Evolutionary conservation across 106 monocot species (phyloP).

Genomic region (Platanthera guangdongensis): DNA sequence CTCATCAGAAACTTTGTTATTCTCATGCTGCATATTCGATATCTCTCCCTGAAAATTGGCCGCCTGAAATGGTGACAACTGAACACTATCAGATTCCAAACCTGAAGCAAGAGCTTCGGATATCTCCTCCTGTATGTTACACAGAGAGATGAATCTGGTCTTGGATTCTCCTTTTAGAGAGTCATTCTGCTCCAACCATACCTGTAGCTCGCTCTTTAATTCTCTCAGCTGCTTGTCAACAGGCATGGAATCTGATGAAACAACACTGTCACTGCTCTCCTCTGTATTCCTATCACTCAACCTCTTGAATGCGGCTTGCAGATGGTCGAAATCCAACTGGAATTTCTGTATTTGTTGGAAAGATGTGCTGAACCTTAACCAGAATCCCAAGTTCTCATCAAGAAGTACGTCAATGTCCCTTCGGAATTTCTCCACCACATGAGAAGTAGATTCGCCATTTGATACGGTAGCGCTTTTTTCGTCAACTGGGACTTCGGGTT

Average conservation of each 20-base stretch:
- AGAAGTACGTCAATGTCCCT: conserved; percentile 59
- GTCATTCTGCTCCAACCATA: conserved; percentile 69
- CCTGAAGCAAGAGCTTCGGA: conserved; percentile 23
- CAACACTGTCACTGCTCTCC: not conserved
- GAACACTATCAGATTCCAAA: conserved; percentile 19
- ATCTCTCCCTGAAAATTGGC: conserved; percentile 80
- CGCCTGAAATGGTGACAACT: conserved; percentile 57
- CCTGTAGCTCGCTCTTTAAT: conserved; percentile 51
- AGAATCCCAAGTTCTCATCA: conserved; percentile 80
- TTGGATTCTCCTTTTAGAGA: conserved; percentile 51
- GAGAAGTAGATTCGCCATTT: conserved; percentile 8
- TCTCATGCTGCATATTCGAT: conserved; percentile 74
- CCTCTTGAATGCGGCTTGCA: conserved; percentile 36
- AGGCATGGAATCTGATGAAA: conserved; percentile 16
- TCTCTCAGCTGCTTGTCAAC: conserved; percentile 42
- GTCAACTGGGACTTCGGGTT: not conserved
- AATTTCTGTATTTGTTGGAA: conserved; percentile 66
- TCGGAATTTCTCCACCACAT: conserved; percentile 55
- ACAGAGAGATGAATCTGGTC: conserved; percentile 42
- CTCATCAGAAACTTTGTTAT: conserved; percentile 62
- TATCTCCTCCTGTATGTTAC: conserved; percentile 59
- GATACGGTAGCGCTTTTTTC: not conserved
- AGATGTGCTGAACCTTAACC: conserved; percentile 73
- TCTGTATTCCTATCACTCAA: conserved; percentile 17
- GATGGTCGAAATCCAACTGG: conserved; percentile 25